These are phyloP conservation scores for Fusarium verticillioides DNA, from an alignment of 2,329 filamentous ascomycete genomes.

Conservation along the genomic window DNA sequence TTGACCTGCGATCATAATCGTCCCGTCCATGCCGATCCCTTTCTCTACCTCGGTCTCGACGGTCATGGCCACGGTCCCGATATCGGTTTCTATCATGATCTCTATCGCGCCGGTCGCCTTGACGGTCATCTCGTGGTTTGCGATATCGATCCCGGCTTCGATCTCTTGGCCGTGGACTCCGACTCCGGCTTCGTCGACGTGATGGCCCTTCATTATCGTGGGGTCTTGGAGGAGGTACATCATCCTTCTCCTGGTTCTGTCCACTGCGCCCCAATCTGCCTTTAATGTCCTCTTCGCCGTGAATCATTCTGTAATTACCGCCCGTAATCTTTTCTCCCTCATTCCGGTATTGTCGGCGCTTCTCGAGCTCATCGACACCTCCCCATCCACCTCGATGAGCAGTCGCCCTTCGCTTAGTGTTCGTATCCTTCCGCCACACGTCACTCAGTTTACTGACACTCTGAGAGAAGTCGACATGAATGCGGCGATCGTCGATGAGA, in stretches of 20 bases:
- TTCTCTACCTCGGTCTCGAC: conserved; percentile 33
- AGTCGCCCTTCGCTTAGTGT: conserved; percentile 76
- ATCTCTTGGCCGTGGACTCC: conserved; percentile 30
- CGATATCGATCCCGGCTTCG: conserved; percentile 45
- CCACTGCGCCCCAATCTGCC: conserved; percentile 58
- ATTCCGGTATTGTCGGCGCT: conserved; percentile 88
- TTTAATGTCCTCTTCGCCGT: conserved; percentile 77
- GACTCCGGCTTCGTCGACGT: conserved; percentile 33
- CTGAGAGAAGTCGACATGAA: conserved; percentile 98
- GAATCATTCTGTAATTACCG: conserved; percentile 80
- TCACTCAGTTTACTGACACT: conserved; percentile 90
- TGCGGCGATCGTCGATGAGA: conserved; percentile 94
- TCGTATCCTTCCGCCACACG: conserved; percentile 87
- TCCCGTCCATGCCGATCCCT: conserved; percentile 38
- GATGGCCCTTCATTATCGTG: conserved; percentile 13
- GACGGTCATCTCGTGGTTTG: conserved; percentile 39
- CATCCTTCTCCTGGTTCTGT: conserved; percentile 41
- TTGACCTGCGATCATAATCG: conserved; percentile 33
- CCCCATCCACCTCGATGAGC: conserved; percentile 81
- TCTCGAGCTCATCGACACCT: conserved; percentile 87
- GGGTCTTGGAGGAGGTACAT: conserved; percentile 16
- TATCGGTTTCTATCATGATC: conserved; percentile 44
- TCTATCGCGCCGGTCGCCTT: conserved; percentile 44
- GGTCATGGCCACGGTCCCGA: conserved; percentile 47
- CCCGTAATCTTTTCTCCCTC: conserved; percentile 61